These are phyloP conservation scores for Umbelopsis vinacea DNA, from an alignment of 192 early-diverging fungal species.

Conservation along the genomic window DNA sequence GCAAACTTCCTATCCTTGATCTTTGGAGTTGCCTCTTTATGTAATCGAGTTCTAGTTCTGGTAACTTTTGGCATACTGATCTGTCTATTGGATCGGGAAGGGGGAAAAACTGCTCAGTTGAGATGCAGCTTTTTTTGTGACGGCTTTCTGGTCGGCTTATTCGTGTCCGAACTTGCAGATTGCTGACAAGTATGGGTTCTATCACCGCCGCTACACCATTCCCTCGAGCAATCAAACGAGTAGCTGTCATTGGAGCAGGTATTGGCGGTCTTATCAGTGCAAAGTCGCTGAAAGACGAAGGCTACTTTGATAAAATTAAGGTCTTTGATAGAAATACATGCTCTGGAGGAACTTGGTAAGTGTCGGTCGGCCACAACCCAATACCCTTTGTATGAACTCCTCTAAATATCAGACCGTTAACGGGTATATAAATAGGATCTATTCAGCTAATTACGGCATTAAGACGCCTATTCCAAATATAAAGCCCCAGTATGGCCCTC, in stretches of 20 bases:
- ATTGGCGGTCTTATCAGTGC: slow-evolving; percentile 38
- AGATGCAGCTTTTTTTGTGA: background rate
- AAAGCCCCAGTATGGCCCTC: slow-evolving; percentile 25
- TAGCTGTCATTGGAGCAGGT: slow-evolving; percentile 45
- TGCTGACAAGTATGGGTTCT: background rate
- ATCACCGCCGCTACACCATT: background rate
- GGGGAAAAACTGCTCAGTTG: background rate
- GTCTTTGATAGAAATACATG: slow-evolving; percentile 52
- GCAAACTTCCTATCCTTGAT: slow-evolving; percentile 29
- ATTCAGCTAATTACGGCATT: slow-evolving; percentile 40
- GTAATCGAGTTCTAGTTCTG: slow-evolving; percentile 13
- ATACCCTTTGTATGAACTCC: background rate
- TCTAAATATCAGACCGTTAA: background rate
- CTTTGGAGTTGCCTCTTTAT: slow-evolving; percentile 8
- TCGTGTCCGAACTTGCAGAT: background rate
- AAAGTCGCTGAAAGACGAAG: slow-evolving; percentile 28
- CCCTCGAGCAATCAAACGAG: slow-evolving; percentile 22
- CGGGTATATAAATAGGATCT: slow-evolving; percentile 43
- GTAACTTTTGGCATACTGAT: slow-evolving; percentile 9
- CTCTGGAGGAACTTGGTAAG: slow-evolving; percentile 58
- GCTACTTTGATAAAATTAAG: slow-evolving; percentile 39
- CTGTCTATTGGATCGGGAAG: background rate
- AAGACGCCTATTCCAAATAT: slow-evolving; percentile 38
- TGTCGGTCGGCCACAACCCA: background rate
- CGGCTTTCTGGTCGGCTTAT: background rate